Base-by-base conservation (phyloP, 768 basidiomycete genomes). In the Termitomyces eurrhizus region DNA sequence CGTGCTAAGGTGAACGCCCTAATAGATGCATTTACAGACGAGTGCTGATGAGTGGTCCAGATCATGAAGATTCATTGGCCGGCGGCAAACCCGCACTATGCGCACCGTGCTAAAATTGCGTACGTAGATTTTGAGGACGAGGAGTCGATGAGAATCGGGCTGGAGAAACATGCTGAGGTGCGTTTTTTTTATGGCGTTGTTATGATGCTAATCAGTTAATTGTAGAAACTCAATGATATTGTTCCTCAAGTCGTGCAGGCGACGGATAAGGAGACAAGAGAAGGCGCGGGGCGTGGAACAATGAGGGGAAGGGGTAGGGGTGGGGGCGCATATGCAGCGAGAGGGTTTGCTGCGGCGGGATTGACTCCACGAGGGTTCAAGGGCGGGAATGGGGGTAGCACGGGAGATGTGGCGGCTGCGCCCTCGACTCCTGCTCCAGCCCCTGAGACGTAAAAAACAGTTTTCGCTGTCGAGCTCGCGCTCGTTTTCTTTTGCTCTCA, bases 101-200 rank as follows among this genome's bases (percentile, higher is more conserved):
- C 37, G 4, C 82, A 83, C 11, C 83, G 86, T 50, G 73, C 78
- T 57, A 84, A 80, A 64, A 78, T 93, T 59, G 91, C 87, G 1
- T 97, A 93, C 69, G 84, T 97, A 56, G 95, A 96, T 69, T 97
- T 96, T 73, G 89, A 85, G 4, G 90, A 92, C 66, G 93, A 95
- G 67, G 90, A 89, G 50, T 79, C 86, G 11, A 92, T 95, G 90
- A 90, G 85, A 66, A 82, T 78, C 21, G 94, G 89, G 0, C 74
- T 95, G 24, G 86, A 83, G 59, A 89, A 86, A 66, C 88, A 91
- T 64, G 82, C 80, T 29, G 86, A 87, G 72, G 93, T 93, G 63
- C 60, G 81, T 73, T 26, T 32, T 18, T 8, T 14, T 24, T 26
- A 8, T 42, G 29, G 11, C 39, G 44, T 58, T 26, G 62, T 33